Evolutionary conservation across 2,329 filamentous ascomycete species (phyloP), one percentile per base, ranked within the genome.

Genomic region (Ustulina deusta): DNA sequence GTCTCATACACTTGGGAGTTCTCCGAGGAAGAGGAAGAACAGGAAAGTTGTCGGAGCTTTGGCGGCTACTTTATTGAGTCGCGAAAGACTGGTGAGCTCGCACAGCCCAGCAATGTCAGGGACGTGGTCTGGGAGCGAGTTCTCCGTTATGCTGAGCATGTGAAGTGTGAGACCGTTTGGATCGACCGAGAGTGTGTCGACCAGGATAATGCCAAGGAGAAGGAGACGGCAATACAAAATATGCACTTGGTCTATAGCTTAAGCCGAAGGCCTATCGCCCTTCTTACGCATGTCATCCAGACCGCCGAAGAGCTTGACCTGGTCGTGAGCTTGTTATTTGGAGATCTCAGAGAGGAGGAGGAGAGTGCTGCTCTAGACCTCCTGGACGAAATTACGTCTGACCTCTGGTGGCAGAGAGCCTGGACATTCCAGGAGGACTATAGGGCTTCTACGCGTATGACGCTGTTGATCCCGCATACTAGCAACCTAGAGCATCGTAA

Each of bases 391-490:
- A 74, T 77, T 52, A 76, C 74, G 38, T 75, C 74, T 38, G 65
- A 74, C 44, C 63, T 69, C 9, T 77, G 75, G 75, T 77, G 74
- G 74, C 74, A 71, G 59, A 70, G 75, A 63, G 74, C 75, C 56
- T 77, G 75, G 75, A 74, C 75, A 1, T 77, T 76, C 61, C 75
- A 77, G 64, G 75, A 76, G 65, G 75, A 77, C 51, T 75, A 77
- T 49, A 71, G 51, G 66, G 74, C 73, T 44, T 73, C 74, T 48
- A 68, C 61, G 29, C 73, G 73, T 61, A 76, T 77, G 74, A 73
- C 55, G 15, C 56, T 77, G n/a, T 70, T 77, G n/a, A 72, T 77
- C 22, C 75, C 75, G 22, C 75, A 77, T 54, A 61, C 52, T 54
- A 60, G 56, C 27, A 66, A 59, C 40, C 52, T 77, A 59, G 74